These are phyloP conservation scores for Cymbopogon citratus DNA, from an alignment of 176 grass and related monocot genomes.

Conservation along the genomic window DNA sequence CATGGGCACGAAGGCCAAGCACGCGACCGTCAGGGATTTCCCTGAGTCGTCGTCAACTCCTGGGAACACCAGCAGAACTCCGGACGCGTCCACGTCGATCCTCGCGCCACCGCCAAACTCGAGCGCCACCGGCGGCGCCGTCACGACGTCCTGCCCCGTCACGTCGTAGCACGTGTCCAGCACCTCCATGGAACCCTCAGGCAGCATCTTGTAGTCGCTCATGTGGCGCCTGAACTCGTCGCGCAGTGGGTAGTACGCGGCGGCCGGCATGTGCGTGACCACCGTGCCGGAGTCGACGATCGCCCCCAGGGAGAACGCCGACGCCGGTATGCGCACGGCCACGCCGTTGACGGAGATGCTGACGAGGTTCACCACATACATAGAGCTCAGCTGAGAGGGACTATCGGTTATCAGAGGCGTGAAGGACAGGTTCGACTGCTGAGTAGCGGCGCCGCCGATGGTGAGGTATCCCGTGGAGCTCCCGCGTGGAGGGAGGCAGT, in stretches of 20 bases:
- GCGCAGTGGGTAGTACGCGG: slow-evolving; percentile 25
- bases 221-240: slow-evolving; percentile 29
- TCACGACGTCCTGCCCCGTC: slow-evolving; percentile 12
- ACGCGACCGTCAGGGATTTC: neutral
- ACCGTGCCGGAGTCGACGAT: slow-evolving; percentile 52
- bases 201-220: slow-evolving; percentile 11
- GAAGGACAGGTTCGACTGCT: neutral
- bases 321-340: neutral
- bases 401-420: neutral
- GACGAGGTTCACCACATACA: slow-evolving; percentile 32
- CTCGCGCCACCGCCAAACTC: slow-evolving; percentile 15
- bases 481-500: slow-evolving; percentile 35
- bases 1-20: slow-evolving; percentile 28
- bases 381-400: neutral
- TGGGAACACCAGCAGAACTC: neutral
- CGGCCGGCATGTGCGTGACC: slow-evolving; percentile 28
- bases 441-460: neutral
- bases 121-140: slow-evolving; percentile 13
- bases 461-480: slow-evolving; percentile 33
- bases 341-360: slow-evolving; percentile 25
- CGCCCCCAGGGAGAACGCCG: neutral
- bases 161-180: slow-evolving; percentile 52
- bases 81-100: slow-evolving; percentile 12
- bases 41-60: neutral
- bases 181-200: neutral